Evolutionary conservation across 257 asterid genomes (phyloP).

Genomic region (Nicotiana attenuata): DNA sequence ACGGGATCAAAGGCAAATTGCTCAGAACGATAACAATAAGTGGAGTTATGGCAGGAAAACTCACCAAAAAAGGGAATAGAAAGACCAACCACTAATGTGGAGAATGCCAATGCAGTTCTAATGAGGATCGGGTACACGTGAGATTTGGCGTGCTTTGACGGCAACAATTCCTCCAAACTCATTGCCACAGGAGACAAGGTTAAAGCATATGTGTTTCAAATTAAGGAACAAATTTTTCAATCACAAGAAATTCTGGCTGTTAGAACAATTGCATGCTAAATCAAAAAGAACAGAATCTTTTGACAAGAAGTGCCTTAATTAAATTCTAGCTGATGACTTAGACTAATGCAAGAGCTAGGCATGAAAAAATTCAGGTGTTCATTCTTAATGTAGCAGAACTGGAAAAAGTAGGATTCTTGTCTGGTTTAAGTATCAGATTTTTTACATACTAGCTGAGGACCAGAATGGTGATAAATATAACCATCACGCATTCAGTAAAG

Average conservation of each 20-base stretch:
- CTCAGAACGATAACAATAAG: neutral
- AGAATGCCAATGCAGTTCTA: conserved; percentile 53
- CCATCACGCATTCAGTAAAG: neutral
- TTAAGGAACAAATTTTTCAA: conserved; percentile 32
- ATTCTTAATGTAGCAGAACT: neutral
- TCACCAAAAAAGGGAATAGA: conserved; percentile 67
- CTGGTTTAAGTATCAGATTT: neutral
- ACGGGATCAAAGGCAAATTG: neutral
- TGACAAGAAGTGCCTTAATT: conserved; percentile 1
- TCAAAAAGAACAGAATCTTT: neutral
- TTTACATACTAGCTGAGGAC: neutral
- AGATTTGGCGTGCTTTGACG: conserved; percentile 40
- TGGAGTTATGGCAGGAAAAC: neutral
- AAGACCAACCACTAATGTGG: conserved; percentile 57
- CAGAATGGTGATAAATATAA: neutral
- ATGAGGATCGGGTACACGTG: conserved; percentile 49
- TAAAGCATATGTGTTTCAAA: conserved; percentile 50
- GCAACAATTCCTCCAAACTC: conserved; percentile 76
- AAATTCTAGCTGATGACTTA: neutral
- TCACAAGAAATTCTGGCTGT: neutral
- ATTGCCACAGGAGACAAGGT: conserved; percentile 75
- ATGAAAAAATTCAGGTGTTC: too few relatives aligned
- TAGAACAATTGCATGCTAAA: too few relatives aligned
- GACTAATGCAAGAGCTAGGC: too few relatives aligned
- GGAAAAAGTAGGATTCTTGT: neutral